A percentile compares a stretch with the other conserved stretches of the same genome.
Conservation (phyloP, 805 yeast genomes). For the Yamadazyma kitorensis region DNA sequence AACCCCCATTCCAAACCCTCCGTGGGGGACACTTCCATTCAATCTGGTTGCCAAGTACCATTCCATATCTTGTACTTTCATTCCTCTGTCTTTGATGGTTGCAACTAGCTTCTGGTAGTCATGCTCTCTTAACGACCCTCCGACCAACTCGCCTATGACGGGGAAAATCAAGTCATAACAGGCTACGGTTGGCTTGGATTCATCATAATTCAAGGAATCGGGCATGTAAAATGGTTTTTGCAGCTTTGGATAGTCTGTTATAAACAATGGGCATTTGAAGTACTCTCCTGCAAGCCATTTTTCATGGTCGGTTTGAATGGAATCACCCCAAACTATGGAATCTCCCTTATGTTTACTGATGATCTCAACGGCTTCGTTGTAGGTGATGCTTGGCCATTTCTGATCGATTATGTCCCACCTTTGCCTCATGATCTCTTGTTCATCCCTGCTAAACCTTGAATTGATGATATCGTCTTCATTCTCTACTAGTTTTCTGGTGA, state of each 20-base stretch:
- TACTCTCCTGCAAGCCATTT: slow-evolving; percentile 78
- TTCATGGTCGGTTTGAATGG: slow-evolving; percentile 82
- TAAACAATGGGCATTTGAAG: slow-evolving; percentile 75
- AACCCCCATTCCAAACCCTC: slow-evolving; percentile 96
- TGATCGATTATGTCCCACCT: slow-evolving; percentile 61
- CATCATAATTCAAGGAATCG: slow-evolving; percentile 32
- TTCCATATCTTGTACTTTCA: slow-evolving; percentile 58
- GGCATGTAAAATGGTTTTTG: slow-evolving; percentile 95
- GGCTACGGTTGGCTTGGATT: slow-evolving; percentile 60
- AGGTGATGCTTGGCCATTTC: slow-evolving; percentile 71
- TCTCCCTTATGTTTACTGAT: slow-evolving; percentile 25
- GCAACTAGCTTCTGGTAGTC: slow-evolving; percentile 41
- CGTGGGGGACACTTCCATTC: slow-evolving; percentile 87
- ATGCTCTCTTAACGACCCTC: slow-evolving; percentile 92
- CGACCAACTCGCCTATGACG: slow-evolving; percentile 88
- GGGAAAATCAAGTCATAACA: slow-evolving; percentile 91
- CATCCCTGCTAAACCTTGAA: slow-evolving; percentile 39
- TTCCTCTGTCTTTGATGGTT: slow-evolving; percentile 52
- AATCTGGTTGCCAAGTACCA: slow-evolving; percentile 81
- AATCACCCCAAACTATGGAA: slow-evolving; percentile 58
- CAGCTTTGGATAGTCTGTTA: slow-evolving; percentile 77
- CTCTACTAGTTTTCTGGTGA: slow-evolving; percentile 18
- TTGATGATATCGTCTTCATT: slow-evolving; percentile 24
- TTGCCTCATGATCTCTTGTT: slow-evolving; percentile 30
- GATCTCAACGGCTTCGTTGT: slow-evolving; percentile 68